Conservation (phyloP, 371 early-diverging fungal species). For the Dichotomocladium elegans region DNA sequence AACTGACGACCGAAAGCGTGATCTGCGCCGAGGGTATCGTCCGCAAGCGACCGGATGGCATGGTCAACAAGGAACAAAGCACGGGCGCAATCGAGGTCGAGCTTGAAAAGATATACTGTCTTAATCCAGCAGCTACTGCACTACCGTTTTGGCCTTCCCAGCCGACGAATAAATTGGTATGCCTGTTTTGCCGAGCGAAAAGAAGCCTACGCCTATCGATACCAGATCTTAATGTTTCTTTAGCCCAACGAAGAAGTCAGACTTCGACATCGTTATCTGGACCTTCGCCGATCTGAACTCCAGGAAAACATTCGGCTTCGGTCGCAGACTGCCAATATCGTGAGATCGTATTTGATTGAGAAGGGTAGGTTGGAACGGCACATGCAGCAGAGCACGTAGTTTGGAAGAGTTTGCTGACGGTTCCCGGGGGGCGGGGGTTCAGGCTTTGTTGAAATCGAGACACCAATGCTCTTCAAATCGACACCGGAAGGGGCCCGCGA, state of each 20-base stretch:
- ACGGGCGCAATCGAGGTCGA: slow-evolving; percentile 76
- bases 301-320: slow-evolving; percentile 74
- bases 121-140: slow-evolving; percentile 65
- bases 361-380: slow-evolving; percentile 31
- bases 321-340: slow-evolving; percentile 58
- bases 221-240: too few relatives aligned
- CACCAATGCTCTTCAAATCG: slow-evolving; percentile 88
- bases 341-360: slow-evolving; percentile 61
- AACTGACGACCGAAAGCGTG: slow-evolving; percentile 61
- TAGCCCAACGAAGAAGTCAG: slow-evolving; percentile 82
- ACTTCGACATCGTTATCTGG: slow-evolving; percentile 75
- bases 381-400: not conserved
- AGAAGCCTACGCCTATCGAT: too few relatives aligned
- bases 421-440: too few relatives aligned
- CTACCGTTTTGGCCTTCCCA: slow-evolving; percentile 74
- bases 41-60: slow-evolving; percentile 45
- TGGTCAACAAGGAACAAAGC: slow-evolving; percentile 44
- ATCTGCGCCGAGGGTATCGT: slow-evolving; percentile 64
- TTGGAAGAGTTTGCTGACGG: too few relatives aligned
- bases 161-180: slow-evolving; percentile 46
- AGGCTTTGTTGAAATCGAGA: slow-evolving; percentile 91
- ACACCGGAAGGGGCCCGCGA: slow-evolving; percentile 94
- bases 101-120: slow-evolving; percentile 51
- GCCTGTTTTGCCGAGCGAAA: not conserved
- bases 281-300: slow-evolving; percentile 74